phyloP scores from a whole-genome alignment of 495 filamentous ascomycete genomes.

The Xylaria intraflava region DNA sequence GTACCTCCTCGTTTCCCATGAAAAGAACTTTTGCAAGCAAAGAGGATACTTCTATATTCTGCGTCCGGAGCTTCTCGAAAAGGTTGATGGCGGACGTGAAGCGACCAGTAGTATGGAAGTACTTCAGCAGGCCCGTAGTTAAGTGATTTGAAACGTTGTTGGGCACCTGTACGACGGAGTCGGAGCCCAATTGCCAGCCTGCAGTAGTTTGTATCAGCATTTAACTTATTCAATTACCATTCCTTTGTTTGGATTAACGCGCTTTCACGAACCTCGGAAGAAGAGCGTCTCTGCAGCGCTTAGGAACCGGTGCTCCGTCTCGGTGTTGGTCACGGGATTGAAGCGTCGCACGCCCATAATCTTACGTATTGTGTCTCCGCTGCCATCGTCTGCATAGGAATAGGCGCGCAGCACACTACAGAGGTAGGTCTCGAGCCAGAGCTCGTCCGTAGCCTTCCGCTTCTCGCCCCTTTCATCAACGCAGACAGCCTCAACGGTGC shows the following conservation, averaged over 20 bases:
- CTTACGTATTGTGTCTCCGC: slow-evolving; percentile 82
- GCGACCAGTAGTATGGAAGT: slow-evolving; percentile 91
- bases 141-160: slow-evolving; percentile 97
- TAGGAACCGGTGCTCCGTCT: slow-evolving; percentile 93
- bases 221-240: background rate
- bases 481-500: slow-evolving; percentile 90
- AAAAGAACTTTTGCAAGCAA: slow-evolving; percentile 83
- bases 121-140: slow-evolving; percentile 84
- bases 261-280: slow-evolving; percentile 65
- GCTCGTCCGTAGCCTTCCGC: slow-evolving; percentile 77
- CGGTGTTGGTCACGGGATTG: slow-evolving; percentile 94
- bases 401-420: slow-evolving; percentile 91
- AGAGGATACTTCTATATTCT: slow-evolving; percentile 89
- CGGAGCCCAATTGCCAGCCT: slow-evolving; percentile 95
- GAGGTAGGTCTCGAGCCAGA: slow-evolving; percentile 97
- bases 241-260: background rate
- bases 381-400: slow-evolving; percentile 91
- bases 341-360: slow-evolving; percentile 92
- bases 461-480: slow-evolving; percentile 95
- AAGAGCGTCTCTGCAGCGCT: slow-evolving; percentile 93
- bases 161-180: slow-evolving; percentile 94
- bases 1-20: slow-evolving; percentile 91
- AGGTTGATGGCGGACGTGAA: slow-evolving; percentile 96
- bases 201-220: slow-evolving; percentile 7
- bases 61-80: slow-evolving; percentile 88